Evolutionary conservation across 306 rosid species (phyloP).

Genomic region (Trifolium dubium): DNA sequence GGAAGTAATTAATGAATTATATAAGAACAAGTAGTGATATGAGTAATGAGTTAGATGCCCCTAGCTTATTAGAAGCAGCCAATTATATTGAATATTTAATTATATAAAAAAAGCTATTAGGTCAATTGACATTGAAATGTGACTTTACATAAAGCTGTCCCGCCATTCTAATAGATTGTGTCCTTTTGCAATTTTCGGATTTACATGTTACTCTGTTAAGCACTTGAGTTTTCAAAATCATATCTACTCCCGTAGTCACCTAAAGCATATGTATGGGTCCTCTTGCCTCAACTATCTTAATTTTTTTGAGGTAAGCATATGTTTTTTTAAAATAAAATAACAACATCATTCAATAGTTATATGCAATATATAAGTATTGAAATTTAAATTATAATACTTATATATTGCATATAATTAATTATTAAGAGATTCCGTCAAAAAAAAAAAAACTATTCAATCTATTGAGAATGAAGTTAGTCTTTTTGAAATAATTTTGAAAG

Average conservation of each 20-base stretch:
- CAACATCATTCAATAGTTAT: too few species aligned
- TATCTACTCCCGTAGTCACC: conserved; percentile 11
- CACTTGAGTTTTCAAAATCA: conserved; percentile 35
- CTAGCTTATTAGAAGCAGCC: conserved; percentile 41
- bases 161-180: conserved; percentile 43
- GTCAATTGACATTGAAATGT: conserved; percentile 45
- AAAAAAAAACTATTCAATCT: too few species aligned
- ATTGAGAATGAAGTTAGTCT: too few species aligned
- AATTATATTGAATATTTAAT: conserved; percentile 31
- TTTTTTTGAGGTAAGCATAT: too few species aligned
- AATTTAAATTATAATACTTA: too few species aligned
- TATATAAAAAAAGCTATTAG: background rate
- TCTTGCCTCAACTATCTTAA: background rate
- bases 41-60: conserved; percentile 1
- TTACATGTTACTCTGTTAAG: conserved; percentile 35
- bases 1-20: too few species aligned
- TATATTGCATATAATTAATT: too few species aligned
- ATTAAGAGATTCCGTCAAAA: too few species aligned
- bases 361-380: too few species aligned
- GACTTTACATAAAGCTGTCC: conserved; percentile 48
- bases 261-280: conserved; percentile 9
- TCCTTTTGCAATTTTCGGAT: conserved; percentile 42
- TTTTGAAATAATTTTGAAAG: too few species aligned
- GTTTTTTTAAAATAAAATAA: too few species aligned
- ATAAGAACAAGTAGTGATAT: too few species aligned